Evolutionary conservation across 1,139 yeast genomes (phyloP), one percentile per base, ranked within the genome.

Genomic region (Pichia norvegensis): DNA sequence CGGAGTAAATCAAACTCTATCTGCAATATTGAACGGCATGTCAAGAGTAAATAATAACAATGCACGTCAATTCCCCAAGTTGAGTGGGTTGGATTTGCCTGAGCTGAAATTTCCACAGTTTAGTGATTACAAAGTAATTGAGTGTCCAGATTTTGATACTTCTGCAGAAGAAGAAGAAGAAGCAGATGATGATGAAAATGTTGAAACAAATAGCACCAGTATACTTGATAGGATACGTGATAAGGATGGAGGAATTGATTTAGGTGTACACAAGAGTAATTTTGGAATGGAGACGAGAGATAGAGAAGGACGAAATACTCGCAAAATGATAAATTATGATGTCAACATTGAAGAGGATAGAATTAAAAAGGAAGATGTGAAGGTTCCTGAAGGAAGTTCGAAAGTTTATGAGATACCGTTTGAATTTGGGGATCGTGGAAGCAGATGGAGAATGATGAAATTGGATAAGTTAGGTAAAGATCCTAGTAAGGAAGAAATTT

Each of bases 401-500:
- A 13, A 10, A 13, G 11, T 27, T 17, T 33, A 37, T 20, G 38
- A 31, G 20, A 29, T 60, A 4, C 44, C 46, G 8, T 65, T 61
- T 48, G 56, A 52, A 29, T 65, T 64, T 55, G 69, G 69, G 0
- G 69, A 66, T 50, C 40, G 56, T 21, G 69, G 69, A 2, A 60
- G 66, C 1, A 52, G 47, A n/a, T 66, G 69, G 69, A 49, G 69
- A 33, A 57, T 63, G 65, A 63, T 63, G 55, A 66, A 66, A 50
- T 53, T 66, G 22, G 43, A 37, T 7, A 48, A 46, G 36, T 29
- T 51, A 10, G 39, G 33, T 21, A 52, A 46, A 20, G 41, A 44
- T 4, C 58, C 64, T 6, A 35, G 49, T 4, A 40, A 43, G 16
- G 29, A 16, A 6, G 27, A 33, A 16, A 45, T 48, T 19, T 46